phyloP scores from a whole-genome alignment of 73 alveolate species.

The Paramecium bursaria region DNA sequence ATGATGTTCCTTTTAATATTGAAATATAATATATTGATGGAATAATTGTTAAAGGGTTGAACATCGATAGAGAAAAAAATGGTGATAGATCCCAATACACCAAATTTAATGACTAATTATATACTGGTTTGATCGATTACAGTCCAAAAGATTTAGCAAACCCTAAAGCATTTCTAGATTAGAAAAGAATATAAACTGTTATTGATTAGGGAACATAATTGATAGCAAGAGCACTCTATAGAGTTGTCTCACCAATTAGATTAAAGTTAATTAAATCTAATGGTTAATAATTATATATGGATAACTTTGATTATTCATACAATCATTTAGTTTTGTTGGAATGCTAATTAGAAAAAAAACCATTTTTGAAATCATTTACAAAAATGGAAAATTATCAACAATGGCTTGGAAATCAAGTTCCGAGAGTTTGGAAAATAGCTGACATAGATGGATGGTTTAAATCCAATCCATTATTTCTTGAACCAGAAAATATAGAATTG shows the following conservation, averaged over 20 bases:
- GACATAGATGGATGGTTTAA: neutral
- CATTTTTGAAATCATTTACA: neutral
- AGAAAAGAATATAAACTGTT: too few species aligned
- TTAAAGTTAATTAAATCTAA: slow-evolving; percentile 16
- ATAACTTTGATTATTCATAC: slow-evolving; percentile 19
- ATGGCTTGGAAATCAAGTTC: neutral
- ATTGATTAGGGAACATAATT: too few species aligned
- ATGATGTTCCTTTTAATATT: too few species aligned
- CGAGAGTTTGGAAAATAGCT: neutral
- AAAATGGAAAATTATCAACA: neutral
- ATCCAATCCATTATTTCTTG: neutral
- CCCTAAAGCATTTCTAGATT: too few species aligned
- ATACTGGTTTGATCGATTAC: too few species aligned
- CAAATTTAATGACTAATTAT: too few species aligned
- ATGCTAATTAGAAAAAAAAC: slow-evolving; percentile 33
- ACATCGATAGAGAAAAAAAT: too few species aligned
- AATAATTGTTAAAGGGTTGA: too few species aligned
- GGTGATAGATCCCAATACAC: too few species aligned
- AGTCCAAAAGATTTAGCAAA: too few species aligned
- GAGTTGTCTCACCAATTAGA: slow-evolving; percentile 60
- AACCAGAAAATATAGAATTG: neutral
- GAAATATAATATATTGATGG: too few species aligned
- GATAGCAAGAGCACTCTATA: too few species aligned
- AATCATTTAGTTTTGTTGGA: slow-evolving; percentile 59
- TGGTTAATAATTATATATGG: slow-evolving; percentile 3